Conservation (phyloP, 768 basidiomycete species). For the Trametes meyenii region DNA sequence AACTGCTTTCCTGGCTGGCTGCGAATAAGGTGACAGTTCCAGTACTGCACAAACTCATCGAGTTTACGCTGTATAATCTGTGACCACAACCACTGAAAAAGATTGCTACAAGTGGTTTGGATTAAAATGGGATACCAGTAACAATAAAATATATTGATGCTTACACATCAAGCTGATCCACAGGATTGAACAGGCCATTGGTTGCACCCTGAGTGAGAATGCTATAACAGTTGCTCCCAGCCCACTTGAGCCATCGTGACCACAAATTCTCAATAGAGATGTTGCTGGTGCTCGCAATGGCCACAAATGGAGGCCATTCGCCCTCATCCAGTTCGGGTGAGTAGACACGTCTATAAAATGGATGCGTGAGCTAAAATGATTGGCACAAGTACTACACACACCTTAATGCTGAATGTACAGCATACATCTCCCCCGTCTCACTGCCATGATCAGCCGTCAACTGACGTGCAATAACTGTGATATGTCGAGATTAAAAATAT, state of each 20-base stretch:
- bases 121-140: not conserved
- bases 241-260: not conserved
- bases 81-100: slow-evolving; percentile 40
- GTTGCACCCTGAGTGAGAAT: not conserved
- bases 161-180: not conserved
- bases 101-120: not conserved
- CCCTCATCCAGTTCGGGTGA: no score
- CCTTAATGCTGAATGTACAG: no score
- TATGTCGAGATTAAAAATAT: no score
- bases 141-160: not conserved
- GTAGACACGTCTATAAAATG: no score
- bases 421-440: no score
- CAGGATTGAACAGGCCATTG: not conserved
- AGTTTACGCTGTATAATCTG: slow-evolving; percentile 35
- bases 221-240: not conserved
- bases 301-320: no score
- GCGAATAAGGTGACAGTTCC: slow-evolving; percentile 36
- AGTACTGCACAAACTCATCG: slow-evolving; percentile 33
- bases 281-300: no score
- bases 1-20: slow-evolving; percentile 32
- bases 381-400: no score
- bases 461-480: no score
- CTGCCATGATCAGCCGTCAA: no score
- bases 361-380: no score
- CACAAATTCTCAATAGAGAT: not conserved